These are phyloP conservation scores for Moesziomyces sp. DNA, from an alignment of 1,284 basidiomycete genomes.

Conservation along the genomic window DNA sequence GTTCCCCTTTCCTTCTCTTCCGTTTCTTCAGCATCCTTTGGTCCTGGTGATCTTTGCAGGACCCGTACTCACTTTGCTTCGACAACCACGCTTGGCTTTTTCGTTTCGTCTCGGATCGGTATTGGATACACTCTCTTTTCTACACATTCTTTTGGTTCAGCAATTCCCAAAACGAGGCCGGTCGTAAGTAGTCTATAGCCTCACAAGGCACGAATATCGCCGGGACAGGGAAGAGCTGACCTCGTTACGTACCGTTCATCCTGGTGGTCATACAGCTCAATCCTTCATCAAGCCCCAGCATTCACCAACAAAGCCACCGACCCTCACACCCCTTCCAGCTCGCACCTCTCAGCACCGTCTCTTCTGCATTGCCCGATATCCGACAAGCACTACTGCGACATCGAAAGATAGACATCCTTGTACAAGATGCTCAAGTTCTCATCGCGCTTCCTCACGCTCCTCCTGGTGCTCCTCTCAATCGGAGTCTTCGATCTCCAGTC, in stretches of 20 bases:
- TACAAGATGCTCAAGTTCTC: constrained; percentile 42
- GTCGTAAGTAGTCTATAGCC: constrained; percentile 17
- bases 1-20: constrained; percentile 6
- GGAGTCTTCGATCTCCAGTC: constrained; percentile 38
- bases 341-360: background rate
- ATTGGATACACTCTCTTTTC: constrained; percentile 3
- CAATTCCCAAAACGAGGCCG: constrained; percentile 16
- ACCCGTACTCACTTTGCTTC: background rate
- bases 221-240: no score
- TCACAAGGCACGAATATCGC: no score
- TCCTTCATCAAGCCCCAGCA: background rate
- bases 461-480: constrained; percentile 50
- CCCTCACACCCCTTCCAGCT: background rate
- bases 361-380: background rate
- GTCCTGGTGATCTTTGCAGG: constrained; percentile 27
- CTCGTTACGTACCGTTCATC: no score
- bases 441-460: constrained; percentile 41
- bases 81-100: constrained; percentile 1
- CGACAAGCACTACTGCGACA: background rate
- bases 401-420: background rate
- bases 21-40: constrained; percentile 11
- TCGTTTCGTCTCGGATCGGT: constrained; percentile 8
- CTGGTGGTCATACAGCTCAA: background rate
- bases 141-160: constrained; percentile 14
- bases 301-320: background rate